Evolutionary conservation across 2,329 filamentous ascomycete species (phyloP).

Genomic region (Trichoderma polysporum): DNA sequence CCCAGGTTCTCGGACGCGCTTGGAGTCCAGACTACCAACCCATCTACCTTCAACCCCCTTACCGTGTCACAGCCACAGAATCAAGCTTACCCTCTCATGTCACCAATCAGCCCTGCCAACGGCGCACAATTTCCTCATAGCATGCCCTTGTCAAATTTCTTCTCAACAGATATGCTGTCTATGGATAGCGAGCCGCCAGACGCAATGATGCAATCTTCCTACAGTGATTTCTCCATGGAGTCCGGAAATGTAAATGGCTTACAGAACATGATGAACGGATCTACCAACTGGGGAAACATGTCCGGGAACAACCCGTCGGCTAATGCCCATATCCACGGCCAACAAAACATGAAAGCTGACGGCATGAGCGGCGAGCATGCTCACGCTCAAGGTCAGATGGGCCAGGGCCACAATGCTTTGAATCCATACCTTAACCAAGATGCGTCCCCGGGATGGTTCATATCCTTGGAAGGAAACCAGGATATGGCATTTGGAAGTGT

Average conservation of each 20-base stretch:
- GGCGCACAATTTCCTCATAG: slow-evolving; percentile 41
- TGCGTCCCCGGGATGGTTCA: slow-evolving; percentile 75
- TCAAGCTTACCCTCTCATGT: slow-evolving; percentile 47
- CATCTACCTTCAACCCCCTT: slow-evolving; percentile 42
- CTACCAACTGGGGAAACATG: slow-evolving; percentile 45
- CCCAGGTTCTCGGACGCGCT: slow-evolving; percentile 45
- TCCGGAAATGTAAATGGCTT: slow-evolving; percentile 39
- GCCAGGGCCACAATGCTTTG: slow-evolving; percentile 25
- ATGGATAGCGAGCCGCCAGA: slow-evolving; percentile 51
- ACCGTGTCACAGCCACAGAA: slow-evolving; percentile 43
- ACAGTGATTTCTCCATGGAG: slow-evolving; percentile 66
- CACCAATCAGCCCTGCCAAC: slow-evolving; percentile 54
- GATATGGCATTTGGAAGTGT: slow-evolving; percentile 46
- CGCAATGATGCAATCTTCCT: slow-evolving; percentile 67
- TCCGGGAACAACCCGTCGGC: slow-evolving; percentile 32
- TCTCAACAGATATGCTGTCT: slow-evolving; percentile 53
- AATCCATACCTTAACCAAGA: slow-evolving; percentile 40
- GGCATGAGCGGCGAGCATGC: slow-evolving; percentile 33
- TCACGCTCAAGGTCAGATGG: slow-evolving; percentile 26
- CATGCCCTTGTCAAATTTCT: slow-evolving; percentile 42
- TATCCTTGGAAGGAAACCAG: slow-evolving; percentile 70
- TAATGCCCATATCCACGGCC: slow-evolving; percentile 29
- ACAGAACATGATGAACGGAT: slow-evolving; percentile 43
- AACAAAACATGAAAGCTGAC: slow-evolving; percentile 32
- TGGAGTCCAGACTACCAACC: slow-evolving; percentile 42